Percentiles rank a stretch among this genome's conserved stretches.
These are phyloP conservation scores for Oenanthe sinensis DNA, from an alignment of 129 eudicot genomes.

Conservation along the genomic window DNA sequence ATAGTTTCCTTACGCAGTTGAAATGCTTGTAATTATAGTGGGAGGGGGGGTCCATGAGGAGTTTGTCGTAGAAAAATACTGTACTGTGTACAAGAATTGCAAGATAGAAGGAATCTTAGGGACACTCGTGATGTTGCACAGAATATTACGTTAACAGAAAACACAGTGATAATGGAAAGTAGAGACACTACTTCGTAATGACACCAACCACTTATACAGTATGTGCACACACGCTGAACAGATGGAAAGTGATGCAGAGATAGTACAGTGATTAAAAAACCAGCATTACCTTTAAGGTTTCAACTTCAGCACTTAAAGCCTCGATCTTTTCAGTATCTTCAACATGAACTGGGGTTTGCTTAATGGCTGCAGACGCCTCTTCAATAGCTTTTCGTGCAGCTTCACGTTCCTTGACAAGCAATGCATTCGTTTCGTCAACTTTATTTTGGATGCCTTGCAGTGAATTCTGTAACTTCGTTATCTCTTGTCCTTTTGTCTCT, in stretches of 20 bases:
- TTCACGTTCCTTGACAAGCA: constrained; percentile 66
- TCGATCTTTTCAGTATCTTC: constrained; percentile 76
- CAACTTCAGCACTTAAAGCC: constrained; percentile 63
- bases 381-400: constrained; percentile 61
- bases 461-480: constrained; percentile 59
- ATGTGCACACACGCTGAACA: background rate
- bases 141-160: background rate
- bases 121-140: background rate
- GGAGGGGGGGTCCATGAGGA: background rate
- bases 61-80: background rate
- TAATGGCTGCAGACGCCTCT: constrained; percentile 59
- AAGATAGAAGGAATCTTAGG: background rate
- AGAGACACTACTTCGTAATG: background rate
- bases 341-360: constrained; percentile 75
- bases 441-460: constrained; percentile 56
- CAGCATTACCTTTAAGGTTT: constrained; percentile 63
- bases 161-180: background rate
- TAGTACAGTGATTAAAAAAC: constrained; percentile 1
- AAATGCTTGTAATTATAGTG: background rate
- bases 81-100: background rate
- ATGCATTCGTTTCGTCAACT: constrained; percentile 60
- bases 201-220: background rate
- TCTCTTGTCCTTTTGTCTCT: constrained; percentile 69
- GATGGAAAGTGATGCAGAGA: background rate
- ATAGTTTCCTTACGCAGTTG: background rate